Conservation (phyloP, 805 yeast species). For the Crinitomyces ghanaensis region DNA sequence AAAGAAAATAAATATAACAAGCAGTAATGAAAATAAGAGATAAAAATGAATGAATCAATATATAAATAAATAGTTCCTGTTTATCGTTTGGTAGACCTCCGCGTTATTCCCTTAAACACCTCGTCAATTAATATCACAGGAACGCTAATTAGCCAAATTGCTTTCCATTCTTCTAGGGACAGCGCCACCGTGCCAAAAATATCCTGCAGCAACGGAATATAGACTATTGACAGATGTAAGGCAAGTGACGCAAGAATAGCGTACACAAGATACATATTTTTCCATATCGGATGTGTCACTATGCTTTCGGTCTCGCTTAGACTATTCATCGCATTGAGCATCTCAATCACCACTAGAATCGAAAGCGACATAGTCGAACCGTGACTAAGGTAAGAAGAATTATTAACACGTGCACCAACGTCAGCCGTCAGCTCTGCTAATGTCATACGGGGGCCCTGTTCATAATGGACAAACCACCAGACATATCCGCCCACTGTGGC, state of each 20-base stretch:
- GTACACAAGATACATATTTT: slow-evolving; percentile 27
- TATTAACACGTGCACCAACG: slow-evolving; percentile 14
- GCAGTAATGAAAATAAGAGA: neutral
- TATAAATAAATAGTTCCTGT: slow-evolving; percentile 1
- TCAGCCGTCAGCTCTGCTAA: slow-evolving; percentile 25
- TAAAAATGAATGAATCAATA: neutral
- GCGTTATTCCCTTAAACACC: slow-evolving; percentile 27
- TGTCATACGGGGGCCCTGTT: slow-evolving; percentile 29
- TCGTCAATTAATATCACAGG: slow-evolving; percentile 32
- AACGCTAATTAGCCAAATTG: slow-evolving; percentile 25
- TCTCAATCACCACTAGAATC: slow-evolving; percentile 31
- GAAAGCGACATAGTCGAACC: slow-evolving; percentile 33
- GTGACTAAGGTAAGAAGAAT: no score
- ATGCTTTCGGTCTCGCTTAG: slow-evolving; percentile 30
- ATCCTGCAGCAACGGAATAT: slow-evolving; percentile 26
- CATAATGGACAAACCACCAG: slow-evolving; percentile 29
- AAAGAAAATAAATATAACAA: neutral
- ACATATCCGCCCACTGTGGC: slow-evolving; percentile 34
- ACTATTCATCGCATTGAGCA: slow-evolving; percentile 33
- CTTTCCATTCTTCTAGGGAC: slow-evolving; percentile 27
- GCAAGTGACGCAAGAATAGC: slow-evolving; percentile 29
- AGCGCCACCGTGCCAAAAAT: slow-evolving; percentile 28
- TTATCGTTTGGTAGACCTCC: slow-evolving; percentile 12
- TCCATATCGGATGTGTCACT: slow-evolving; percentile 30
- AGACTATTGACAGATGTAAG: slow-evolving; percentile 26